These are phyloP conservation scores for Aristolochia fimbriata DNA, from an alignment of 164 flowering plant species.

Conservation along the genomic window DNA sequence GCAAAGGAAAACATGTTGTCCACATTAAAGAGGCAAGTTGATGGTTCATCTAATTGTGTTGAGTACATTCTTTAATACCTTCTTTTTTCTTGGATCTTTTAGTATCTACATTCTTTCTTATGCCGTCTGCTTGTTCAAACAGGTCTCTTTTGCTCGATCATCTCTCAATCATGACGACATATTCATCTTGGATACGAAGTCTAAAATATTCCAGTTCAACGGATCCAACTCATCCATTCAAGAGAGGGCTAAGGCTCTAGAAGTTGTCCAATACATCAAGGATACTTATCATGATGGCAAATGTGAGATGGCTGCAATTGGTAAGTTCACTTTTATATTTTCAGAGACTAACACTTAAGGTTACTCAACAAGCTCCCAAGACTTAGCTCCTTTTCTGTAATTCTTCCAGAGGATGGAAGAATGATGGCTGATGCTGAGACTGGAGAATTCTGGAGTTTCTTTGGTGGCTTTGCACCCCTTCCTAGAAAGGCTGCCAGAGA, in stretches of 20 bases:
- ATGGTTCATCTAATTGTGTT: not conserved
- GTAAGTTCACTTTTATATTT: conserved; percentile 30
- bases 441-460: conserved; percentile 96
- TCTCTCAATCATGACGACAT: conserved; percentile 96
- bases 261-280: conserved; percentile 93
- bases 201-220: conserved; percentile 94
- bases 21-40: conserved; percentile 92
- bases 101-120: not conserved
- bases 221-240: conserved; percentile 95
- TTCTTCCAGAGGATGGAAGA: conserved; percentile 78
- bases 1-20: conserved; percentile 94
- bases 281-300: conserved; percentile 96
- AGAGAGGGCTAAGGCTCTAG: conserved; percentile 99
- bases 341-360: too few species aligned
- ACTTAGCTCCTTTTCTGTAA: too few species aligned
- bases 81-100: not conserved
- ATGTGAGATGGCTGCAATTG: conserved; percentile 90
- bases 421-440: conserved; percentile 97
- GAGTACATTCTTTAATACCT: not conserved
- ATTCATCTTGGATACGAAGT: conserved; percentile 83
- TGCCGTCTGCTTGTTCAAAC: conserved; percentile 4
- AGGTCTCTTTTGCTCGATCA: conserved; percentile 94
- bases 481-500: conserved; percentile 65
- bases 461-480: conserved; percentile 99
- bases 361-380: too few species aligned